Percentiles rank a stretch among this genome's conserved stretches.
phyloP scores from a whole-genome alignment of 257 asterid species.

The Ballota nigra region DNA sequence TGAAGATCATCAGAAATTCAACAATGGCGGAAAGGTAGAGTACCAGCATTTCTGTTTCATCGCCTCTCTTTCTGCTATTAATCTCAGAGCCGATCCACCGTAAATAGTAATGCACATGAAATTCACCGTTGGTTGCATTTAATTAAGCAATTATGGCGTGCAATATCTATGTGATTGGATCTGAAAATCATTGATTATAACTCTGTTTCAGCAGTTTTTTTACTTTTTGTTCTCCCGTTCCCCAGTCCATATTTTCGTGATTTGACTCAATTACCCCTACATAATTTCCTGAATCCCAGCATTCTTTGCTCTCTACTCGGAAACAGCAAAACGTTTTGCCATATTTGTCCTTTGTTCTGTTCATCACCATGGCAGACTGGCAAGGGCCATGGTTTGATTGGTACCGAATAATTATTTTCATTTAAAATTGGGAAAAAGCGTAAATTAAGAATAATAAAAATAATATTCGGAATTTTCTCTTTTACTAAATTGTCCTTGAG shows the following conservation, averaged over 20 bases:
- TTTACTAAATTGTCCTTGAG: background rate
- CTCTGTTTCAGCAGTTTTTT: background rate
- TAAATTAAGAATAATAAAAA: background rate
- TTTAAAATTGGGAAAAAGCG: background rate
- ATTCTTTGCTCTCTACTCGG: constrained; percentile 4
- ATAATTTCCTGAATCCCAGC: background rate
- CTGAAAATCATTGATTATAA: constrained; percentile 12
- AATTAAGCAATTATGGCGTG: background rate
- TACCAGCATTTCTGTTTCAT: constrained; percentile 2
- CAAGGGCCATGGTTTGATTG: background rate
- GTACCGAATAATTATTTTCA: background rate
- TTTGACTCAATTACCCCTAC: constrained; percentile 20
- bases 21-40: constrained; percentile 55
- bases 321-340: background rate
- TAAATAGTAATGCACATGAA: constrained; percentile 19
- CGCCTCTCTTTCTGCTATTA: background rate
- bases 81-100: constrained; percentile 20
- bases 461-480: background rate
- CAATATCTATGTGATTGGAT: constrained; percentile 22
- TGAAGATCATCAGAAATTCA: constrained; percentile 44
- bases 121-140: constrained; percentile 11
- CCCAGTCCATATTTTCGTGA: background rate
- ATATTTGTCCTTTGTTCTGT: background rate
- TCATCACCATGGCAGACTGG: background rate
- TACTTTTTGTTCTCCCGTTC: background rate